These are phyloP conservation scores for Platanthera guangdongensis DNA, from an alignment of 106 monocot genomes.

Conservation along the genomic window DNA sequence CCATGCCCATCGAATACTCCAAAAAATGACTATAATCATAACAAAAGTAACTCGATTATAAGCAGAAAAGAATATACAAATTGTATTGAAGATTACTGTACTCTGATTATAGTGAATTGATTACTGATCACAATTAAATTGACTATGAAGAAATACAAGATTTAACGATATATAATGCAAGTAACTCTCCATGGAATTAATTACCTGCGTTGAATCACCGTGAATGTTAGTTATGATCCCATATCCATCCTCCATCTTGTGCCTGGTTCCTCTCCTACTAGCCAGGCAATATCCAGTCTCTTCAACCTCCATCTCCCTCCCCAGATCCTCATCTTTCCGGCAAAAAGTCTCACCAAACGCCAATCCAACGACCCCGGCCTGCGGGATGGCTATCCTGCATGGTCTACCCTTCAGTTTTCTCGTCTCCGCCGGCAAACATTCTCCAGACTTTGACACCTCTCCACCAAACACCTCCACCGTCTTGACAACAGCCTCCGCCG, in stretches of 20 bases:
- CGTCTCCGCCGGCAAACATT: constrained; percentile 20
- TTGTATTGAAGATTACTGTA: too few species aligned
- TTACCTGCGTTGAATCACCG: constrained; percentile 58
- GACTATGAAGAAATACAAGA: too few species aligned
- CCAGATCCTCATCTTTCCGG: constrained; percentile 3
- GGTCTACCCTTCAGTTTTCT: too few species aligned
- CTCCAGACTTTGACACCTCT: not conserved
- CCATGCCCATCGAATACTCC: constrained; percentile 94
- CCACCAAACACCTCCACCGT: not conserved
- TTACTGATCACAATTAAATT: too few species aligned
- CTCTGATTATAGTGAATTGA: too few species aligned
- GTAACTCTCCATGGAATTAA: too few species aligned
- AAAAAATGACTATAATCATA: constrained; percentile 49
- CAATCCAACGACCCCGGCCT: not conserved
- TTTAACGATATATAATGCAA: too few species aligned
- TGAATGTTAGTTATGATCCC: constrained; percentile 36
- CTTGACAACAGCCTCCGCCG: not conserved
- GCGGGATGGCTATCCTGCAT: constrained; percentile 36
- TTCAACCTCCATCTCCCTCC: constrained; percentile 31
- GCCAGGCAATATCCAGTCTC: constrained; percentile 50
- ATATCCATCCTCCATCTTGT: constrained; percentile 78
- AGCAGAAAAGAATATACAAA: too few species aligned
- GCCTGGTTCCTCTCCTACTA: constrained; percentile 40
- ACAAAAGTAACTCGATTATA: too few species aligned
- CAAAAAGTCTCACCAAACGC: constrained; percentile 8